These are phyloP conservation scores for Macroventuria anomochaeta DNA, from an alignment of 2,329 filamentous ascomycete genomes.

Conservation along the genomic window DNA sequence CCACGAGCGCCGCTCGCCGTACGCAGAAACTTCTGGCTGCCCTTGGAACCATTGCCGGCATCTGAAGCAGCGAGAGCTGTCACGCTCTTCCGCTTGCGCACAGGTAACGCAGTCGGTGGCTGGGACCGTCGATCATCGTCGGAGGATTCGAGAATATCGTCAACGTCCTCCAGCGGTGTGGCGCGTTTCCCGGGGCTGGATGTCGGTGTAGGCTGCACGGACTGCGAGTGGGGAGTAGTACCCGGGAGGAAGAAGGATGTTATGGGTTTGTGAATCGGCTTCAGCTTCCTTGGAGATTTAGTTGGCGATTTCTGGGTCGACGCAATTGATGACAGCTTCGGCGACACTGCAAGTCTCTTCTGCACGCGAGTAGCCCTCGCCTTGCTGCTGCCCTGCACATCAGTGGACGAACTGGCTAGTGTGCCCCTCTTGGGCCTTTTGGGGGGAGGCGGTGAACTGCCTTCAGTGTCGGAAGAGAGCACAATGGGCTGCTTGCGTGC, in stretches of 20 bases:
- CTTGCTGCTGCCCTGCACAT: constrained; percentile 24
- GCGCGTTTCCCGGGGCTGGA: constrained; percentile 49
- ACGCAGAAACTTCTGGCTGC: constrained; percentile 56
- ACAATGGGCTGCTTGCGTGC: constrained; percentile 47
- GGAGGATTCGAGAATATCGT: constrained; percentile 49
- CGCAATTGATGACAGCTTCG: constrained; percentile 26
- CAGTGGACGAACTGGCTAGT: constrained; percentile 30
- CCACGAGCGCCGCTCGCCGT: constrained; percentile 43
- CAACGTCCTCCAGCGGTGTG: constrained; percentile 38
- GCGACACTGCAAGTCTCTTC: constrained; percentile 30
- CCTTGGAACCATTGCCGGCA: constrained; percentile 28
- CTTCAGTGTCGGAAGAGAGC: constrained; percentile 46
- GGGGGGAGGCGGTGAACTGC: constrained; percentile 40
- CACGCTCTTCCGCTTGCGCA: constrained; percentile 40
- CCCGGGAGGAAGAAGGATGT: constrained; percentile 58
- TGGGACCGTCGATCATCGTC: constrained; percentile 36
- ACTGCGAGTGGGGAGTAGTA: constrained; percentile 51
- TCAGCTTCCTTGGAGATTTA: constrained; percentile 46
- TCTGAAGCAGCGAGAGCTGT: constrained; percentile 19
- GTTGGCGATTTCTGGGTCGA: constrained; percentile 35
- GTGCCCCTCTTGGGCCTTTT: constrained; percentile 40
- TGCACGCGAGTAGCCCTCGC: constrained; percentile 26
- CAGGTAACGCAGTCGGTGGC: constrained; percentile 32
- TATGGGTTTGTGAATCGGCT: constrained; percentile 52
- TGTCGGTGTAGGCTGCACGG: constrained; percentile 47